Evolutionary conservation across 257 asterid genomes (phyloP).

Genomic region (Prunella vulgaris): DNA sequence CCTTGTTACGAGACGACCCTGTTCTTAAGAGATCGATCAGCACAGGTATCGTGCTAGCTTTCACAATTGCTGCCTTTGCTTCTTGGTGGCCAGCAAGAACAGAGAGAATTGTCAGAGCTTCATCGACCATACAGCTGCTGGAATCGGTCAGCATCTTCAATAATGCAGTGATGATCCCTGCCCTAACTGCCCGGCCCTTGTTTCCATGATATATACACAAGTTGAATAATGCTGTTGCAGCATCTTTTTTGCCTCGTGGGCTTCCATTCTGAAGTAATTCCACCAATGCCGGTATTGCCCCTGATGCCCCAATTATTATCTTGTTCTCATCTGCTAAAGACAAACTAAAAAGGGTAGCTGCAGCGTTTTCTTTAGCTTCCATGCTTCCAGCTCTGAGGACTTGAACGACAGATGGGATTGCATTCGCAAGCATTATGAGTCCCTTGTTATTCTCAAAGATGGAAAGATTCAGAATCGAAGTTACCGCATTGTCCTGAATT

Average conservation of each 20-base stretch:
- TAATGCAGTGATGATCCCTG: constrained; percentile 66
- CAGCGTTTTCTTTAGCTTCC: constrained; percentile 91
- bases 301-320: constrained; percentile 88
- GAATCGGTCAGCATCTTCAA: constrained; percentile 74
- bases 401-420: constrained; percentile 83
- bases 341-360: constrained; percentile 84
- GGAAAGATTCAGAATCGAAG: constrained; percentile 80
- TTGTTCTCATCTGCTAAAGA: constrained; percentile 87
- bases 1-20: constrained; percentile 70
- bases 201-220: constrained; percentile 86
- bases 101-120: constrained; percentile 77
- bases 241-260: constrained; percentile 84
- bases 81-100: constrained; percentile 84
- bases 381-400: constrained; percentile 84
- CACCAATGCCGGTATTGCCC: constrained; percentile 84
- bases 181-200: constrained; percentile 86
- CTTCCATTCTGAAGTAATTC: constrained; percentile 70
- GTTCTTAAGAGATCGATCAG: constrained; percentile 66
- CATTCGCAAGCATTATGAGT: constrained; percentile 82
- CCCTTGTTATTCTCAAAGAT: constrained; percentile 73
- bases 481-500: constrained; percentile 83
- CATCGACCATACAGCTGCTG: constrained; percentile 70
- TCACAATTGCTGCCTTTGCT: constrained; percentile 68
- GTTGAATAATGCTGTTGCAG: constrained; percentile 87
- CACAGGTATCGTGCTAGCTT: constrained; percentile 71